Conservation (phyloP, 371 early-diverging fungal species). For the Mortierella polycephala region DNA sequence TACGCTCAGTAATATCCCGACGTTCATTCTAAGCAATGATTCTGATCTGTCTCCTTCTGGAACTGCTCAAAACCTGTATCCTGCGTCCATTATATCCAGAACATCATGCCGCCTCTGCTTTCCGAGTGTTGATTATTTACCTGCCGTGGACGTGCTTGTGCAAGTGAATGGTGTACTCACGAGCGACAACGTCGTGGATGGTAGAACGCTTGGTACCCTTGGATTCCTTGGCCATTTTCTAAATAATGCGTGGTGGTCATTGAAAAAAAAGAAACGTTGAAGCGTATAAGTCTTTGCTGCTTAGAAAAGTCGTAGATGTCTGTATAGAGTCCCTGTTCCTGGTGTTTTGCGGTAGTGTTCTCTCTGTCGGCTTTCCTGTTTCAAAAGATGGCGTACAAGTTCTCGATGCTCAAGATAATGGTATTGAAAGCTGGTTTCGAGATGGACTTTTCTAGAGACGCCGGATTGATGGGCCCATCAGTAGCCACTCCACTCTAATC, state of each 20-base stretch:
- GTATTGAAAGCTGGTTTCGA: no score
- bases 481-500: background rate
- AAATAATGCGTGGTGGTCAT: background rate
- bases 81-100: no score
- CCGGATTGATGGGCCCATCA: no score
- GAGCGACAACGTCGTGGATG: conserved; percentile 81
- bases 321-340: background rate
- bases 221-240: conserved; percentile 56
- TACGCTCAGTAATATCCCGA: no score
- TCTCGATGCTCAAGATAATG: background rate
- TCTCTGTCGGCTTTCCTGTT: background rate
- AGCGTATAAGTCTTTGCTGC: no score
- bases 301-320: no score
- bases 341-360: background rate
- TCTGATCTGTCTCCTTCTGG: no score
- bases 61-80: no score
- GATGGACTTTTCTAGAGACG: no score
- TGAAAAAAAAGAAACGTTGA: background rate
- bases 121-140: conserved; percentile 40
- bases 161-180: conserved; percentile 95
- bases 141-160: conserved; percentile 88
- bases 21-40: no score
- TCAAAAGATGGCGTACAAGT: background rate
- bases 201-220: conserved; percentile 73
- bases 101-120: no score